These are phyloP conservation scores for Darksidea phi DNA, from an alignment of 495 filamentous ascomycete genomes.

Conservation along the genomic window DNA sequence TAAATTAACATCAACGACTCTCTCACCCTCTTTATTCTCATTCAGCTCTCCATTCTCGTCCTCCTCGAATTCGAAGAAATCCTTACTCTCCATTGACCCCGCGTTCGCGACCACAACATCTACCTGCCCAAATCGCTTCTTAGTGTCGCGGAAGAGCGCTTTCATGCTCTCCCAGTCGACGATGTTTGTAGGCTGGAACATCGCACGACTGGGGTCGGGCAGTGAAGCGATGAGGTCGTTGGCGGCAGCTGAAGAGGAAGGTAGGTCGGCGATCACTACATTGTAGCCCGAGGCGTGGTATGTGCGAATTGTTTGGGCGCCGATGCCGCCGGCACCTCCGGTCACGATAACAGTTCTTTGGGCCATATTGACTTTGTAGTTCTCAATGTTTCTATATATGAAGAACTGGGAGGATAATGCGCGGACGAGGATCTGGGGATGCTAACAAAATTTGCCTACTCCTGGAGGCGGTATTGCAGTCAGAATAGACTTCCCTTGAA, in stretches of 20 bases:
- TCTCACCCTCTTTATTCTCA: constrained; percentile 42
- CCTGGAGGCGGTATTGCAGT: too few relatives aligned
- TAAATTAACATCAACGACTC: constrained; percentile 49
- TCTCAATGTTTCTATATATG: neutral
- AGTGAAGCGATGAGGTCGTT: constrained; percentile 22
- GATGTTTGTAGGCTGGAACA: constrained; percentile 47
- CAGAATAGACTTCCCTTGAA: too few relatives aligned
- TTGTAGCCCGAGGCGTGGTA: constrained; percentile 23
- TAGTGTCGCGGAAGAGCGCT: constrained; percentile 45
- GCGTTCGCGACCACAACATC: constrained; percentile 56
- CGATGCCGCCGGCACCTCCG: constrained; percentile 27
- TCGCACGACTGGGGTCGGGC: constrained; percentile 7
- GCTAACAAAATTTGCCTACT: too few relatives aligned
- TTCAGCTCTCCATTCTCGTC: constrained; percentile 47
- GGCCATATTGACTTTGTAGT: neutral
- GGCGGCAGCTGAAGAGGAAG: constrained; percentile 12
- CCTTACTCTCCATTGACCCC: constrained; percentile 44
- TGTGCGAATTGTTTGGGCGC: constrained; percentile 29
- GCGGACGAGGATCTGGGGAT: too few relatives aligned
- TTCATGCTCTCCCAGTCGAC: constrained; percentile 46
- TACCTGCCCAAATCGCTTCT: constrained; percentile 46
- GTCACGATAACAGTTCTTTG: constrained; percentile 30
- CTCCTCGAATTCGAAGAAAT: constrained; percentile 47
- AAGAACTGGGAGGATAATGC: too few relatives aligned
- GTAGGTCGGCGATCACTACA: constrained; percentile 29